Evolutionary conservation across 176 grass and related monocot genomes (phyloP).

Genomic region (Coix lacrymajobi): DNA sequence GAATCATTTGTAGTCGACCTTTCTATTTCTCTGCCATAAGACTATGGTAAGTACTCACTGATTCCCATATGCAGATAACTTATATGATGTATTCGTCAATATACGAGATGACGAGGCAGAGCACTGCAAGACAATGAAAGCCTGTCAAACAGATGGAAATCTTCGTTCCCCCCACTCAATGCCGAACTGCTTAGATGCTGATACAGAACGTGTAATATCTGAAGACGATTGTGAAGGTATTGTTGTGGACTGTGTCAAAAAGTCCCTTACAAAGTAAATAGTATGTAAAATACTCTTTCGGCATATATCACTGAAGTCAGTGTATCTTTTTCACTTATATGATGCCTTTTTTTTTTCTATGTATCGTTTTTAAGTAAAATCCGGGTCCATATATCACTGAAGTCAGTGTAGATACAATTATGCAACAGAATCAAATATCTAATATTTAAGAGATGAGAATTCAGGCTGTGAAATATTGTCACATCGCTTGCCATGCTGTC

Average conservation of each 20-base stretch:
- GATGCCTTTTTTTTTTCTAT: neutral
- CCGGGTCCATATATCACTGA: neutral
- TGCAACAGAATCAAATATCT: neutral
- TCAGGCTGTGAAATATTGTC: neutral
- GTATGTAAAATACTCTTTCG: neutral
- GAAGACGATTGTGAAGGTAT: conserved; percentile 50
- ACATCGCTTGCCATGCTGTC: neutral
- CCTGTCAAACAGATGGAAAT: conserved; percentile 76
- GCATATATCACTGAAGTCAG: too few species aligned
- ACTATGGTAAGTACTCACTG: neutral
- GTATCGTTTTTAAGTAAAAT: neutral
- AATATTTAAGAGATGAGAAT: neutral
- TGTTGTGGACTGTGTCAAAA: conserved; percentile 32
- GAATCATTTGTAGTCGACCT: neutral
- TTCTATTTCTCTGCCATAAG: neutral
- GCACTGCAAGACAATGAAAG: conserved; percentile 93
- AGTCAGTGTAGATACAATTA: neutral
- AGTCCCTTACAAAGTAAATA: conserved; percentile 28
- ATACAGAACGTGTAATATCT: conserved; percentile 1
- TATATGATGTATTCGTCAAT: conserved; percentile 89
- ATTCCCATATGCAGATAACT: conserved; percentile 53
- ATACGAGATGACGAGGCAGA: conserved; percentile 79
- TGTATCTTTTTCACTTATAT: too few species aligned
- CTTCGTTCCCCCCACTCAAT: conserved; percentile 72
- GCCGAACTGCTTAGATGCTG: conserved; percentile 25